A percentile compares a stretch with the other conserved stretches of the same genome.
These are phyloP conservation scores for Closterium sp. DNA, from an alignment of 139 green algal genomes.

Conservation along the genomic window DNA sequence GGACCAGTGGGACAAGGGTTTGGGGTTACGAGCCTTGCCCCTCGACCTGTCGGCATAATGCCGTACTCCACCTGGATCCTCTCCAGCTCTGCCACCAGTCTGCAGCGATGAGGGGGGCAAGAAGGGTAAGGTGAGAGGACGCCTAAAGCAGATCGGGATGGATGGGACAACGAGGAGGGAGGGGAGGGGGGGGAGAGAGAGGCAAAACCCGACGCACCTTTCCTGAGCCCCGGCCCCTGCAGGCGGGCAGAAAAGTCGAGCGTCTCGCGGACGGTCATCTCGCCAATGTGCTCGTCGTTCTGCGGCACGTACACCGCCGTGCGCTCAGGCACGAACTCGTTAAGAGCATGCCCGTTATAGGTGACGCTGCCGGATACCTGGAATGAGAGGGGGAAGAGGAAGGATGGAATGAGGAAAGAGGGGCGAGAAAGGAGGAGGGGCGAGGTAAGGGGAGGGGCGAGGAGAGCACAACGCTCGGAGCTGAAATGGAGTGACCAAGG, in stretches of 20 bases:
- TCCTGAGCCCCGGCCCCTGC: not conserved
- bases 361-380: conserved; percentile 49
- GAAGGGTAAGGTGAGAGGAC: too few relatives aligned
- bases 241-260: conserved; percentile 46
- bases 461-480: not conserved
- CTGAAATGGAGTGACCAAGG: too few relatives aligned
- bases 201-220: too few relatives aligned
- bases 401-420: not conserved
- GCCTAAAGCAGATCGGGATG: too few relatives aligned
- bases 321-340: conserved; percentile 61
- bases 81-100: too few relatives aligned
- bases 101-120: too few relatives aligned
- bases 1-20: too few relatives aligned
- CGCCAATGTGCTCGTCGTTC: conserved; percentile 40
- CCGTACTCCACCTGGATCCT: too few relatives aligned
- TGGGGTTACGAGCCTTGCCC: too few relatives aligned
- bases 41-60: too few relatives aligned
- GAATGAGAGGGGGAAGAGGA: not conserved
- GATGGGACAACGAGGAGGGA: too few relatives aligned
- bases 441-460: not conserved
- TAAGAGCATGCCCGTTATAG: conserved; percentile 62
- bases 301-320: conserved; percentile 62
- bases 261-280: conserved; percentile 59
- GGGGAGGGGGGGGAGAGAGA: too few relatives aligned
- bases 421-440: not conserved